phyloP scores from a whole-genome alignment of 208 protist species.

The Crithidia expoeki region DNA sequence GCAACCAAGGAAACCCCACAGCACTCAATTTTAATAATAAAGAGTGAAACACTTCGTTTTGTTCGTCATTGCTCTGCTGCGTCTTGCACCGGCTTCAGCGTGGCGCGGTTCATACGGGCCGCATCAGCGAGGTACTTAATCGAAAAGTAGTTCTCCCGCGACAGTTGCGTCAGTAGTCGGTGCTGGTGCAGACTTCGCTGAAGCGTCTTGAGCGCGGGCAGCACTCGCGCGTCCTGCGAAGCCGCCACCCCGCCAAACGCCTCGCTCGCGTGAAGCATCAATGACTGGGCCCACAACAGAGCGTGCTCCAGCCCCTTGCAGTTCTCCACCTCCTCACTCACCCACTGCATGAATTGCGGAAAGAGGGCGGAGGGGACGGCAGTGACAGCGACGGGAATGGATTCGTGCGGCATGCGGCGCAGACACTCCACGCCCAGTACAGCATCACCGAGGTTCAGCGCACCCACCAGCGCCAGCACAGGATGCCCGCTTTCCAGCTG shows the following conservation, averaged over 20 bases:
- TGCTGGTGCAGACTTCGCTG: slow-evolving; percentile 72
- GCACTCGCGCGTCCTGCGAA: slow-evolving; percentile 39
- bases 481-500: slow-evolving; percentile 56
- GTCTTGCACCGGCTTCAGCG: slow-evolving; percentile 38
- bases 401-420: slow-evolving; percentile 68
- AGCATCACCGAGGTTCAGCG: slow-evolving; percentile 81
- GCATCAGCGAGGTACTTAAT: slow-evolving; percentile 85
- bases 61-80: slow-evolving; percentile 9
- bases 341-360: slow-evolving; percentile 73
- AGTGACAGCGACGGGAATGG: slow-evolving; percentile 84
- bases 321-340: slow-evolving; percentile 78
- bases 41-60: too few relatives aligned
- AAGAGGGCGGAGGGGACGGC: slow-evolving; percentile 74
- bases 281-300: slow-evolving; percentile 85
- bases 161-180: slow-evolving; percentile 62
- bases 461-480: slow-evolving; percentile 80
- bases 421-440: slow-evolving; percentile 80
- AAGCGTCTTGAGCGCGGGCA: slow-evolving; percentile 75
- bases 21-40: too few relatives aligned
- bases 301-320: slow-evolving; percentile 71
- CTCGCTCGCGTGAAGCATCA: slow-evolving; percentile 82
- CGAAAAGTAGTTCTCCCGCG: slow-evolving; percentile 88
- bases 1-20: too few relatives aligned
- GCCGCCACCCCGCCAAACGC: slow-evolving; percentile 55
- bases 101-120: slow-evolving; percentile 62